Base-by-base conservation (phyloP, 495 filamentous ascomycete genomes). In the Penicillium steckii region DNA sequence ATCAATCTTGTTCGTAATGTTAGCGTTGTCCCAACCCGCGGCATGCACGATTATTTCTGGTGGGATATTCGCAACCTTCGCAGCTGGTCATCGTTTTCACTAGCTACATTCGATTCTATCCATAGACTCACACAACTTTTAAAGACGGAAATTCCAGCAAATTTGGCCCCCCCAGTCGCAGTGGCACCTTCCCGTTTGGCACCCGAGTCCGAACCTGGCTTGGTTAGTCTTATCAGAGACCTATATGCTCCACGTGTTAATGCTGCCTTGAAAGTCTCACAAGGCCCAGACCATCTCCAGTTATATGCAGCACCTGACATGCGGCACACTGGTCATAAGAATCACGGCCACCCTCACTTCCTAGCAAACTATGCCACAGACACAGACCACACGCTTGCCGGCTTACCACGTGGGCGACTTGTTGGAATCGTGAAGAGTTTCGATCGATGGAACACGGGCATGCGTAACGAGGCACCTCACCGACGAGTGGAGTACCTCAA, bases 51-150 rank as follows among this genome's bases (percentile, higher is more conserved):
- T 61, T 87, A 95, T 64, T 93, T 90, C 64, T 97, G 91, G 91
- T 97, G 88, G 88, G 91, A 97, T 56, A 80, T 96, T 48, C 88
- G 91, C 44, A 91, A 95, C 59, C 75, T 96, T 54, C 85, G 87
- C 42, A 79, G 82, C 55, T 97, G 91, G 91, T 78, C 77, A 37
- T 79, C 82, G 52, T 96, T 96, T 78, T 87, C 79, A 46, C 70
- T 90, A 21, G 62, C 71, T 40, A 85, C 86, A 45, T 88, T 97
- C 68, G 77, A 82, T 55, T 75, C 82, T n/a, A 80, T 95, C 43
- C 85, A 83, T 1, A 82, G 81, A 12, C 87, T 95, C 40, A 78
- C 83, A 18, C 75, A 79, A 42, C 84, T 94, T n/a, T 81, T 97
- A 38, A 82, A 81, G 55, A 82, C 86, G 50, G 79, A 85, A 6